Conservation (phyloP, 2,329 filamentous ascomycete genomes). For the Emergomyces pasteurianus region DNA sequence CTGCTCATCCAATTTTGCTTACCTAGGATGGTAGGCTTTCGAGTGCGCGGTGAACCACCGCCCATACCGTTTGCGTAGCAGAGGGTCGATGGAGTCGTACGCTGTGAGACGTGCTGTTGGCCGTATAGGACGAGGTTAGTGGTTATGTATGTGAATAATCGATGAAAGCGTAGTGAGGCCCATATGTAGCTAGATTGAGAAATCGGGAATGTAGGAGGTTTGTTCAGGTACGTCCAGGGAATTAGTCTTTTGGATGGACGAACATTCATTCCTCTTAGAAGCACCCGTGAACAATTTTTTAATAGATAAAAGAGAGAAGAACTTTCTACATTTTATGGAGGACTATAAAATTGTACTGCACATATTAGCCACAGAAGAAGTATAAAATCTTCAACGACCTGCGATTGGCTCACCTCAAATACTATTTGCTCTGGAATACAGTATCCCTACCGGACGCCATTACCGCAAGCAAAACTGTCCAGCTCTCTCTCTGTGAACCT, state of each 20-base stretch:
- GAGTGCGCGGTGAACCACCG: slow-evolving; percentile 17
- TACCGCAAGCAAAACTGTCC: neutral
- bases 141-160: neutral
- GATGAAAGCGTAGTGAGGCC: neutral
- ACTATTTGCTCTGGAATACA: slow-evolving; percentile 10
- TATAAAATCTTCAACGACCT: neutral
- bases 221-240: neutral
- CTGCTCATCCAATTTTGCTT: slow-evolving; percentile 14
- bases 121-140: neutral
- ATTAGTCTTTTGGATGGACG: neutral
- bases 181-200: neutral
- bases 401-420: slow-evolving; percentile 8
- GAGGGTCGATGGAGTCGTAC: slow-evolving; percentile 13
- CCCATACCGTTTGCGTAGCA: slow-evolving; percentile 14
- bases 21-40: slow-evolving; percentile 15
- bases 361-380: neutral
- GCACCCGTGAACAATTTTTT: neutral
- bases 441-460: neutral
- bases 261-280: neutral
- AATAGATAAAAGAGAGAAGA: neutral
- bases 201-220: neutral
- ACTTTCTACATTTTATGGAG: neutral
- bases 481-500: neutral
- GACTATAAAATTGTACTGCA: neutral
- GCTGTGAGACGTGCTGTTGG: slow-evolving; percentile 4